A percentile compares a stretch with the other conserved stretches of the same genome.
Conservation (phyloP, 2,329 filamentous ascomycete genomes). For the Fusarium multiceps region DNA sequence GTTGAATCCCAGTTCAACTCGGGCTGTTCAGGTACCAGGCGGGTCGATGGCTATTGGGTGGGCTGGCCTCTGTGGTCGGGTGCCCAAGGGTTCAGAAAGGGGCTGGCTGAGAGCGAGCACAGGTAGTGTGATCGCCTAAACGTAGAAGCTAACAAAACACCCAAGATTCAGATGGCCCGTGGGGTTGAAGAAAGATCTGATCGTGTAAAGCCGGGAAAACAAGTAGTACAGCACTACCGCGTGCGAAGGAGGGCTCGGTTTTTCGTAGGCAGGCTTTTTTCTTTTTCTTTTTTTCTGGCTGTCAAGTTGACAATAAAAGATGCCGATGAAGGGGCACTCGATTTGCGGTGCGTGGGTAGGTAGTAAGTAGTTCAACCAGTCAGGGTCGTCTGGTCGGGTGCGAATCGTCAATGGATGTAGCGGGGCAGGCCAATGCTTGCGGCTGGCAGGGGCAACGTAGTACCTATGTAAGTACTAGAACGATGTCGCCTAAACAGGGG, state of each 20-base stretch:
- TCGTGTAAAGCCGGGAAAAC: background rate
- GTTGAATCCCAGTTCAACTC: constrained; percentile 39
- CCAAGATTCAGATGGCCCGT: constrained; percentile 17
- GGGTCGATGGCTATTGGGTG: constrained; percentile 40
- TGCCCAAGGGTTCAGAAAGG: constrained; percentile 41
- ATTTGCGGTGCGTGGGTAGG: constrained; percentile 34
- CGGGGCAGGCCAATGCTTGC: constrained; percentile 44
- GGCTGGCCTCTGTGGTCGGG: constrained; percentile 26
- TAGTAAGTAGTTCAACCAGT: constrained; percentile 32
- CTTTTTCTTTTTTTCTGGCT: constrained; percentile 9
- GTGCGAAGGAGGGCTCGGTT: constrained; percentile 23
- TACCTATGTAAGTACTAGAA: constrained; percentile 24
- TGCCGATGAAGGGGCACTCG: constrained; percentile 29
- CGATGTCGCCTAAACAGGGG: constrained; percentile 34
- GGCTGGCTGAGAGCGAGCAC: constrained; percentile 38
- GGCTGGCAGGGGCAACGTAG: constrained; percentile 35
- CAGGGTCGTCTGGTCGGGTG: constrained; percentile 32
- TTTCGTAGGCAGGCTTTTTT: constrained; percentile 26
- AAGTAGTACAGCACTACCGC: constrained; percentile 26
- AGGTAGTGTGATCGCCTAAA: constrained; percentile 38
- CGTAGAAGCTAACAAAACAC: constrained; percentile 16
- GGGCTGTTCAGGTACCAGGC: constrained; percentile 32
- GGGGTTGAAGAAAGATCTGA: constrained; percentile 1
- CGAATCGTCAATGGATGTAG: constrained; percentile 37
- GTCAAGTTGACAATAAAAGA: constrained; percentile 25